Base-by-base conservation (phyloP, 2,329 filamentous ascomycete genomes). In the Didymella exigua region DNA sequence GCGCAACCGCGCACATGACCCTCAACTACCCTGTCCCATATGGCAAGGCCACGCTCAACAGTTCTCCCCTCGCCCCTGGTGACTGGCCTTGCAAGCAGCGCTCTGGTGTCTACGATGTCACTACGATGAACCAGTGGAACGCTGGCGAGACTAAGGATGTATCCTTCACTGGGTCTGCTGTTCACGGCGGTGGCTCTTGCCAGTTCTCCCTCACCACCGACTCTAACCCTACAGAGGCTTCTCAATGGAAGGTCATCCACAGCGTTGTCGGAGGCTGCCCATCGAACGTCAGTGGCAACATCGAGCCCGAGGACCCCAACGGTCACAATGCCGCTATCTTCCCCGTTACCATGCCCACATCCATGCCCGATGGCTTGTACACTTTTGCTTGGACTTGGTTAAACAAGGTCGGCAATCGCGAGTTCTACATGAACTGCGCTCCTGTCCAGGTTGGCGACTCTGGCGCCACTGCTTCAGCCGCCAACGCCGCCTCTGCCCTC, bases 401-500 rank as follows among this genome's bases (percentile, higher is more conserved):
- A 76, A 98, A 98, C 76, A 89, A 89, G 56, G 70, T 96, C 9
- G 95, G 95, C 2, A 96, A 96, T 79, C 88, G 93, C 1, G 95
- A 98, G 73, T 91, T 96, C 83, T 97, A 98, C 82, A 96, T 96
- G 92, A 96, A 96, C 82, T 99, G 93, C 66, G 91, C 89, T 0
- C 86, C 90, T 0, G 75, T 96, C 42, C 83, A 81, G 0, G 81
- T 98, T 21, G 84, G 84, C 0, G 77, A 75, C 4, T 76, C 77
- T 19, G 71, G 75, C 48, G 66, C 85, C 51, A 74, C 54, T 13
- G 60, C 56, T 6, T 62, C 64, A 1, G 36, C 62, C 2, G 47
- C 45, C 2, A 55, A 53, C 4, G 66, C 36, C 8, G 49, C 64
- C 1, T 37, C 54, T 1, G 62, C 79, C 1, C 84, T 84, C 61